Evolutionary conservation across 257 asterid species (phyloP).

Genomic region (Jacaranda mimosifolia): DNA sequence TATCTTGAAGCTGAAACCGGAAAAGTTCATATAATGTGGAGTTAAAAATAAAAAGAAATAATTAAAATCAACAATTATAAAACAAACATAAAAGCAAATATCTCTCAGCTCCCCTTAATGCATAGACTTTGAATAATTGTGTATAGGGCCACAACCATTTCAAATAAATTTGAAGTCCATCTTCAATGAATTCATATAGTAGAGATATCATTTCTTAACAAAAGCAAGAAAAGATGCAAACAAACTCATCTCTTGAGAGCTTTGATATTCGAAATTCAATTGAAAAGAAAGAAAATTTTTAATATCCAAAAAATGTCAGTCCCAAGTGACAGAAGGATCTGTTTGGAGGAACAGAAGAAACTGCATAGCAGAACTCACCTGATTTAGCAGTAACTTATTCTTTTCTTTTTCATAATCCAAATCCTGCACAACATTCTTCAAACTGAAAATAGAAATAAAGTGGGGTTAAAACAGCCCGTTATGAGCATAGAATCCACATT

Average conservation of each 20-base stretch:
- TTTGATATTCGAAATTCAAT: no score
- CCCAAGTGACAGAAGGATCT: no score
- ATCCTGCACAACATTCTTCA: conserved; percentile 37
- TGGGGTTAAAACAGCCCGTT: neutral
- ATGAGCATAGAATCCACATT: neutral
- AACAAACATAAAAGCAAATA: neutral
- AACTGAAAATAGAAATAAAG: conserved; percentile 40
- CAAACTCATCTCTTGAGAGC: no score
- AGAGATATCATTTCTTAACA: no score
- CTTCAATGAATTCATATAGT: no score
- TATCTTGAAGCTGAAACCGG: conserved; percentile 46
- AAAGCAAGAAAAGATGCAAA: no score
- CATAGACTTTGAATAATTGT: no score
- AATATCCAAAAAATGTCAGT: no score
- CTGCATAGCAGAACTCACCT: conserved; percentile 36
- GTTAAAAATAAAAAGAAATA: neutral
- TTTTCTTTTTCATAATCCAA: conserved; percentile 47
- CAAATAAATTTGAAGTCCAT: no score
- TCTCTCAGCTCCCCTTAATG: no score
- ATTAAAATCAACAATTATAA: neutral
- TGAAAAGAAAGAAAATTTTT: no score
- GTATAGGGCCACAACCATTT: no score
- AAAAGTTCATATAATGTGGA: neutral
- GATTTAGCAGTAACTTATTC: conserved; percentile 42
- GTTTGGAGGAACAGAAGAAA: neutral